Conservation (phyloP, 2,329 filamentous ascomycete species). For the Colletotrichum aenigma region DNA sequence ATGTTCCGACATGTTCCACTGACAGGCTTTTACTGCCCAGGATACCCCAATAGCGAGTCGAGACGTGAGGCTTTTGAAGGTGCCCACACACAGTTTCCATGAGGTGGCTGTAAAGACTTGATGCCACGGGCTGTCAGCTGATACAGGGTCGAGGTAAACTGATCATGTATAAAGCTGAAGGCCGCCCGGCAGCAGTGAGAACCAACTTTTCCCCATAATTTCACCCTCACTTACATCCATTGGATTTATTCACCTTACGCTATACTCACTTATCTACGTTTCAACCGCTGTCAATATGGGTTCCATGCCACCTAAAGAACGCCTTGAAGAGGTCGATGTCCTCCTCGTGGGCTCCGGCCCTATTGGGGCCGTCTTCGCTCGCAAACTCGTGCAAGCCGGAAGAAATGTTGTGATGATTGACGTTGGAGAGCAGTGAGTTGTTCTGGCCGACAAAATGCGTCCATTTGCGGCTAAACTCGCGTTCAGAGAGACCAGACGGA, state of each 20-base stretch:
- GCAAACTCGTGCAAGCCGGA: neutral
- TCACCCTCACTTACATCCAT: neutral
- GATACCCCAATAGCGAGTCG: neutral
- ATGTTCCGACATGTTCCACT: neutral
- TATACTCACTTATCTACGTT: neutral
- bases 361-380: neutral
- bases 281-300: neutral
- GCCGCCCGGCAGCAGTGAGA: neutral
- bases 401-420: neutral
- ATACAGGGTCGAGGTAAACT: neutral
- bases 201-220: neutral
- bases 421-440: neutral
- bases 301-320: neutral
- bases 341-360: neutral
- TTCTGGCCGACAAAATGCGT: neutral
- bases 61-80: neutral
- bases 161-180: neutral
- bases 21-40: neutral
- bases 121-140: neutral
- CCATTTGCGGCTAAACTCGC: neutral
- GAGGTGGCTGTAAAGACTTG: neutral
- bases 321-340: neutral
- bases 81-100: neutral
- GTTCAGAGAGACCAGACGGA: neutral
- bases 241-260: neutral